These are phyloP conservation scores for Fraxinus excelsior DNA, from an alignment of 257 asterid species.

Conservation along the genomic window DNA sequence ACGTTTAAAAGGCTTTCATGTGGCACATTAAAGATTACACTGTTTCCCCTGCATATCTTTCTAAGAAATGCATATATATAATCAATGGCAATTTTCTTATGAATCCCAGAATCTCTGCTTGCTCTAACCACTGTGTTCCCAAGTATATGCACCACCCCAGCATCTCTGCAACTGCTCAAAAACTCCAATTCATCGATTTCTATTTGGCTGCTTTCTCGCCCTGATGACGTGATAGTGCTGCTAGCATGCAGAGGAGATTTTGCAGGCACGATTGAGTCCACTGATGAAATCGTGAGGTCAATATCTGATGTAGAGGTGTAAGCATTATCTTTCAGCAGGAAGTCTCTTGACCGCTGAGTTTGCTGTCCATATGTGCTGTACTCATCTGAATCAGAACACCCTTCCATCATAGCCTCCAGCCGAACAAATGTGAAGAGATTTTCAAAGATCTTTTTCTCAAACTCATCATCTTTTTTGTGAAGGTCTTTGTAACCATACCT, in stretches of 20 bases:
- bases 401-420: slow-evolving; percentile 96
- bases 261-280: slow-evolving; percentile 71
- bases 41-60: slow-evolving; percentile 96
- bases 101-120: slow-evolving; percentile 69
- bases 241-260: slow-evolving; percentile 43
- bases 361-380: slow-evolving; percentile 75
- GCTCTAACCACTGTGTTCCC: slow-evolving; percentile 90
- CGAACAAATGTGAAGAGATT: slow-evolving; percentile 77
- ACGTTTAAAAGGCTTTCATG: slow-evolving; percentile 96
- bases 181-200: slow-evolving; percentile 82
- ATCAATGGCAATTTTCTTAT: slow-evolving; percentile 80
- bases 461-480: slow-evolving; percentile 83
- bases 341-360: slow-evolving; percentile 57
- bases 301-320: slow-evolving; percentile 33
- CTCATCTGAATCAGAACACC: slow-evolving; percentile 89
- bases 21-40: slow-evolving; percentile 90
- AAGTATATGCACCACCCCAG: slow-evolving; percentile 94
- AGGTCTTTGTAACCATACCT: slow-evolving; percentile 93
- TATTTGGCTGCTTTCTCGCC: slow-evolving; percentile 54
- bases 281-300: slow-evolving; percentile 58
- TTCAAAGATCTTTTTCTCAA: slow-evolving; percentile 80
- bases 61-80: slow-evolving; percentile 89
- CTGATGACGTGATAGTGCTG: slow-evolving; percentile 49
- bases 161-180: slow-evolving; percentile 67
- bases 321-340: slow-evolving; percentile 34